A percentile compares a stretch with the other conserved stretches of the same genome.
These are phyloP conservation scores for Solanum sejunctum DNA, from an alignment of 257 asterid species.

Conservation along the genomic window DNA sequence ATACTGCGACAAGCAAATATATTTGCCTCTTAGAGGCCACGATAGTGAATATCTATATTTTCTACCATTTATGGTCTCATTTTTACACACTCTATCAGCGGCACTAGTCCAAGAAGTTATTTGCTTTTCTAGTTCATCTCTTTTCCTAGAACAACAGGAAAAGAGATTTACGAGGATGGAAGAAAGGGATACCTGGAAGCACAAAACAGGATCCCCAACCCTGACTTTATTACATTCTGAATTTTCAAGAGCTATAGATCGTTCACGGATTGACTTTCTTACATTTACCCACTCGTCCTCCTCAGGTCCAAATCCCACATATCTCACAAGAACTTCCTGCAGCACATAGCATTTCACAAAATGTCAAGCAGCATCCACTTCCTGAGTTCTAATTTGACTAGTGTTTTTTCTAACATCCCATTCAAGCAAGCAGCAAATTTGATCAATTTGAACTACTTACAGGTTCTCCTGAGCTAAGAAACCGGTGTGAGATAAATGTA, in stretches of 20 bases:
- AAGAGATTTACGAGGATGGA: neutral
- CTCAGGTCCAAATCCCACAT: slow-evolving; percentile 63
- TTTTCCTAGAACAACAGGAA: neutral
- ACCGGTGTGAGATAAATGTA: slow-evolving; percentile 54
- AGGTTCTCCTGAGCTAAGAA: slow-evolving; percentile 45
- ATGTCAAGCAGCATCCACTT: neutral
- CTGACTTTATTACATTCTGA: slow-evolving; percentile 58
- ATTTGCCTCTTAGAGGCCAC: neutral
- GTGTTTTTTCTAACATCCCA: neutral
- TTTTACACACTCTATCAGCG: neutral
- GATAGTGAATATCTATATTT: neutral
- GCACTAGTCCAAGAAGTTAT: neutral
- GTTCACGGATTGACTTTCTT: slow-evolving; percentile 45
- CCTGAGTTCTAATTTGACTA: neutral
- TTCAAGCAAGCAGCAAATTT: neutral
- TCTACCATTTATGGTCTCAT: neutral
- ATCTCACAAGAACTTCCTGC: slow-evolving; percentile 81
- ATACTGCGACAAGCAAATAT: neutral
- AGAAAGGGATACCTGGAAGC: slow-evolving; percentile 64
- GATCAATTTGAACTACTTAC: slow-evolving; percentile 42
- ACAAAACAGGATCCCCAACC: slow-evolving; percentile 67
- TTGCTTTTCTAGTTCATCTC: neutral
- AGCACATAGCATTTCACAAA: slow-evolving; percentile 10
- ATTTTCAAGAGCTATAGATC: slow-evolving; percentile 68
- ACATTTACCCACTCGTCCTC: slow-evolving; percentile 84